Conservation (phyloP, 1,284 basidiomycete species). For the Schizophyllum amplum region DNA sequence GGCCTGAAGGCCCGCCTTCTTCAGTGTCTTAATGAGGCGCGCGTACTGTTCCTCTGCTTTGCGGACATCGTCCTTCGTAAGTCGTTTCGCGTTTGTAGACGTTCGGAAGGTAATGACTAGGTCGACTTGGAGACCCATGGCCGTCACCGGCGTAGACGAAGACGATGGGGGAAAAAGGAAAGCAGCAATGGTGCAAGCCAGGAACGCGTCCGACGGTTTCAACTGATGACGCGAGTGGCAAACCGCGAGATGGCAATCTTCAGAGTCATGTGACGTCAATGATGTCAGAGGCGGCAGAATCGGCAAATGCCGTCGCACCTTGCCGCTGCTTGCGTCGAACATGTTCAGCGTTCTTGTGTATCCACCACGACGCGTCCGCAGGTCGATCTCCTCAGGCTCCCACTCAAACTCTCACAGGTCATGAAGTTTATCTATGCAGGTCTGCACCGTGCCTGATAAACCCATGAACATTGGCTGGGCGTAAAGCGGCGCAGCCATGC, state of each 20-base stretch:
- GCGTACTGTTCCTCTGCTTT: conserved; percentile 65
- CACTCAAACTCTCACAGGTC: too few species aligned
- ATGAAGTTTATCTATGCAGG: too few species aligned
- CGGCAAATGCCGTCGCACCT: background rate
- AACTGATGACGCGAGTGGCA: background rate
- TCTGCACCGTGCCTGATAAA: too few species aligned
- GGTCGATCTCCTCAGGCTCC: too few species aligned
- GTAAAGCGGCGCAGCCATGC: too few species aligned
- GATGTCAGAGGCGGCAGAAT: background rate
- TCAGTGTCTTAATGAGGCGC: conserved; percentile 53
- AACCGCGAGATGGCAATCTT: too few species aligned
- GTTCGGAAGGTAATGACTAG: conserved; percentile 64
- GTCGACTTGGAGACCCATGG: conserved; percentile 34
- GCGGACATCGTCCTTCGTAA: conserved; percentile 49
- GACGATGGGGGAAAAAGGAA: background rate
- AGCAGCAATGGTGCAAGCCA: background rate
- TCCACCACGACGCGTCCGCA: too few species aligned
- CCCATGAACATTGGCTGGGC: too few species aligned
- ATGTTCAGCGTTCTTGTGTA: too few species aligned
- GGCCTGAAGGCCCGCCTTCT: conserved; percentile 54
- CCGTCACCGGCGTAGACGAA: background rate
- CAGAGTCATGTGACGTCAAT: background rate
- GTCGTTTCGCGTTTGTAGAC: conserved; percentile 44
- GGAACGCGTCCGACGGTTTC: background rate
- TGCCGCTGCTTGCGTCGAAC: too few species aligned